Conservation (phyloP, 2,329 filamentous ascomycete species). For the Plectosphaerella sp. region DNA sequence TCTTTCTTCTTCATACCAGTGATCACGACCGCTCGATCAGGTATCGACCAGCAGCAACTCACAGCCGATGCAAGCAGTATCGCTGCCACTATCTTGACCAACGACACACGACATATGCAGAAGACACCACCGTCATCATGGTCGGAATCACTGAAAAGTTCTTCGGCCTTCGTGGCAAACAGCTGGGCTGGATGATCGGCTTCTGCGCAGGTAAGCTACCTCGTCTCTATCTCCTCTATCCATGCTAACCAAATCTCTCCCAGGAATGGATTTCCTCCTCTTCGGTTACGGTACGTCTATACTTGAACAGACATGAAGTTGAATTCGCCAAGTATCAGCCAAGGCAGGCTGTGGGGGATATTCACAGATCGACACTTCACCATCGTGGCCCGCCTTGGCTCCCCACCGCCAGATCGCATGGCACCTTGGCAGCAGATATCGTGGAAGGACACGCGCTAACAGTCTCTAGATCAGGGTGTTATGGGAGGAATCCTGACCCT, state of each 20-base stretch:
- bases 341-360: background rate
- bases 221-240: background rate
- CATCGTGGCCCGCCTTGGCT: background rate
- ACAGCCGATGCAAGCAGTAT: background rate
- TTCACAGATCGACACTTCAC: background rate
- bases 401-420: background rate
- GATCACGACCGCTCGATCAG: background rate
- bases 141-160: constrained; percentile 31
- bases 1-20: background rate
- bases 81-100: background rate
- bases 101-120: background rate
- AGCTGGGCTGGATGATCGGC: constrained; percentile 65
- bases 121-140: background rate
- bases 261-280: constrained; percentile 62
- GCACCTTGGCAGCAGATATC: background rate
- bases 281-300: constrained; percentile 46
- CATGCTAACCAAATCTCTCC: background rate
- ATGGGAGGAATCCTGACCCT: constrained; percentile 74
- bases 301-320: background rate
- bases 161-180: constrained; percentile 61
- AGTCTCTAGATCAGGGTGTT: constrained; percentile 64
- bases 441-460: background rate
- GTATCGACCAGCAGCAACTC: background rate
- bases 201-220: constrained; percentile 51
- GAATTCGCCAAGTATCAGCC: background rate